Conservation (phyloP, 148 eudicot genomes). For the Polygonum aviculare region DNA sequence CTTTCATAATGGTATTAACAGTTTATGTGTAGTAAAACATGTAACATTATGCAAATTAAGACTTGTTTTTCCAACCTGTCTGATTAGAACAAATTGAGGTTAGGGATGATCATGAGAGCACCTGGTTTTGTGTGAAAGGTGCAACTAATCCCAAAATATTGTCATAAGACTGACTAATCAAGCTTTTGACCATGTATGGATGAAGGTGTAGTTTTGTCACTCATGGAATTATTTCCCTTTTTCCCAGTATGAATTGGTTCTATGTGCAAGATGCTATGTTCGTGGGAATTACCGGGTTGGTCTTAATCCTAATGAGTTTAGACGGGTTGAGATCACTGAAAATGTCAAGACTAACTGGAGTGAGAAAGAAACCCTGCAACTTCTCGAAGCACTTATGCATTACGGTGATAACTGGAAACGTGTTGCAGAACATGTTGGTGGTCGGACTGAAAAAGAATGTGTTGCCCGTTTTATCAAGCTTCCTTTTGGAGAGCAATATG, state of each 20-base stretch:
- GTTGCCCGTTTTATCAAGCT: conserved; percentile 78
- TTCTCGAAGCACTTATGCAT: conserved; percentile 83
- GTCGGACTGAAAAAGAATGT: conserved; percentile 82
- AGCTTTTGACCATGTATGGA: neutral
- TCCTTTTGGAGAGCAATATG: conserved; percentile 88
- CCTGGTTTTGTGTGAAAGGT: neutral
- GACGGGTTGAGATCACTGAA: conserved; percentile 85
- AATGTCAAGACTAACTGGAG: conserved; percentile 72
- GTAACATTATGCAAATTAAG: neutral
- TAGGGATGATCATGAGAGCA: neutral
- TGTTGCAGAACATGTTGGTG: conserved; percentile 73
- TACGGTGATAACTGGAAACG: conserved; percentile 93
- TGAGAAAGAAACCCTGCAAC: conserved; percentile 80
- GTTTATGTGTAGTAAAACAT: neutral
- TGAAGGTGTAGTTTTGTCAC: neutral
- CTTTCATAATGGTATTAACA: neutral
- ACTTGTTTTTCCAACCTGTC: neutral
- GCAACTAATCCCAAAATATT: neutral
- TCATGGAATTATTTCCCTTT: neutral
- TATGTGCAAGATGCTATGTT: conserved; percentile 92
- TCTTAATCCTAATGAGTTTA: conserved; percentile 55
- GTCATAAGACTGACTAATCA: neutral
- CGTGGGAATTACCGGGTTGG: conserved; percentile 61
- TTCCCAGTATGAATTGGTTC: conserved; percentile 71
- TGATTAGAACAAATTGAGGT: neutral